A percentile compares a stretch with the other conserved stretches of the same genome.
Conservation (phyloP, 768 basidiomycete genomes). For the Tylopilus vinaceipallidus region DNA sequence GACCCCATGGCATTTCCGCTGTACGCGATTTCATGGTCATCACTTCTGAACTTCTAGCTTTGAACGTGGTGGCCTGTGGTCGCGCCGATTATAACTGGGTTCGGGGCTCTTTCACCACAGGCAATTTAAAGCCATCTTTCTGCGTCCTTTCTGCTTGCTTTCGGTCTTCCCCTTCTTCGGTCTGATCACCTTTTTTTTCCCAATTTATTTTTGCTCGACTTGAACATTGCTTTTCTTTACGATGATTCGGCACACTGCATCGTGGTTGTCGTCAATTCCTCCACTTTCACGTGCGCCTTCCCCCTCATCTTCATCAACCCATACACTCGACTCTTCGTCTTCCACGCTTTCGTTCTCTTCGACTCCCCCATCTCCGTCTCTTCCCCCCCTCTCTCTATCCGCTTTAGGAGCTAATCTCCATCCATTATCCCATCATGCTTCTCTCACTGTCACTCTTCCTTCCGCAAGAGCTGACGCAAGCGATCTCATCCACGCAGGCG, state of each 20-base stretch:
- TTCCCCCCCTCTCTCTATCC: background rate
- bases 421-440: background rate
- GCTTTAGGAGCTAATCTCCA: background rate
- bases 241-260: constrained; percentile 6
- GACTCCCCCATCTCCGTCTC: background rate
- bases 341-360: constrained; percentile 5
- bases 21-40: background rate
- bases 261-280: background rate
- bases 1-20: background rate
- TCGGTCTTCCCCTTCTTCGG: background rate
- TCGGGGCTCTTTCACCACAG: background rate
- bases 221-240: background rate
- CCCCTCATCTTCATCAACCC: background rate
- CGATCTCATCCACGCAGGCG: constrained; percentile 11
- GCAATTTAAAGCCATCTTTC: background rate
- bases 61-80: constrained; percentile 1
- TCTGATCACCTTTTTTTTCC: background rate
- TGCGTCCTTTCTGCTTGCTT: background rate
- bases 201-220: background rate
- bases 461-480: constrained; percentile 11
- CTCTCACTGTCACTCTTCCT: background rate
- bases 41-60: constrained; percentile 11
- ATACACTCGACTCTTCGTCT: constrained; percentile 1
- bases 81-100: background rate
- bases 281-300: background rate